Percentiles rank a stretch among this genome's conserved stretches.
Conservation (phyloP, 2,329 filamentous ascomycete genomes). For the Nigrospora oryzae region DNA sequence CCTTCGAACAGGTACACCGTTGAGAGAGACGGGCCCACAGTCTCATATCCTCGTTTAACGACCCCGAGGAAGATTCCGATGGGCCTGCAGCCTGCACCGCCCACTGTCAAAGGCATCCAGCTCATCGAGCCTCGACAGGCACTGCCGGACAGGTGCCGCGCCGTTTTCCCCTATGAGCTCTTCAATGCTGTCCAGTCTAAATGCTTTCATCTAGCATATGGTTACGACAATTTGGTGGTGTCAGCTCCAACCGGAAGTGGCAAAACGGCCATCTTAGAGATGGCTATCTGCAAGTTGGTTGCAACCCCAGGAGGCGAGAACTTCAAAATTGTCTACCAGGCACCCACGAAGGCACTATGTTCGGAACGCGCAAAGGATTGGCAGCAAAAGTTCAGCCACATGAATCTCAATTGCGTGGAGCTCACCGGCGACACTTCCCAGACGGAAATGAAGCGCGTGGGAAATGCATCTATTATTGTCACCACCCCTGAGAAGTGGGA, state of each 20-base stretch:
- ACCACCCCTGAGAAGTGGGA: slow-evolving; percentile 92
- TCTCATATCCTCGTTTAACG: slow-evolving; percentile 5
- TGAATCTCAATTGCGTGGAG: slow-evolving; percentile 65
- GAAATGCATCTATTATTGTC: slow-evolving; percentile 71
- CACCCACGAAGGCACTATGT: slow-evolving; percentile 77
- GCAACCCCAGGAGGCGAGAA: slow-evolving; percentile 43
- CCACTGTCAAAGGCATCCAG: slow-evolving; percentile 27
- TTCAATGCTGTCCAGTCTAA: slow-evolving; percentile 83
- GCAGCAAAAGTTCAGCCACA: slow-evolving; percentile 60
- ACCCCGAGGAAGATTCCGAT: slow-evolving; percentile 11
- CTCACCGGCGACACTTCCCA: slow-evolving; percentile 74
- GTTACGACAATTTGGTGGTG: slow-evolving; percentile 68
- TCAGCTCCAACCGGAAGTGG: slow-evolving; percentile 79
- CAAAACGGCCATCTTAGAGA: slow-evolving; percentile 74
- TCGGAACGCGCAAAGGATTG: slow-evolving; percentile 70
- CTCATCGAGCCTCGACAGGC: slow-evolving; percentile 35
- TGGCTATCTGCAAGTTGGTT: slow-evolving; percentile 70
- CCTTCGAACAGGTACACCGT: slow-evolving; percentile 16
- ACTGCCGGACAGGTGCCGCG: slow-evolving; percentile 61
- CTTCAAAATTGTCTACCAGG: slow-evolving; percentile 80
- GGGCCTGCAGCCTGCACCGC: slow-evolving; percentile 17
- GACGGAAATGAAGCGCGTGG: slow-evolving; percentile 57
- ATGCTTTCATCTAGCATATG: slow-evolving; percentile 60
- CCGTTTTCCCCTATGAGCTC: slow-evolving; percentile 62
- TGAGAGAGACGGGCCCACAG: slow-evolving; percentile 7